Conservation (phyloP, 2,329 filamentous ascomycete species). For the Lecanosticta acicola region DNA sequence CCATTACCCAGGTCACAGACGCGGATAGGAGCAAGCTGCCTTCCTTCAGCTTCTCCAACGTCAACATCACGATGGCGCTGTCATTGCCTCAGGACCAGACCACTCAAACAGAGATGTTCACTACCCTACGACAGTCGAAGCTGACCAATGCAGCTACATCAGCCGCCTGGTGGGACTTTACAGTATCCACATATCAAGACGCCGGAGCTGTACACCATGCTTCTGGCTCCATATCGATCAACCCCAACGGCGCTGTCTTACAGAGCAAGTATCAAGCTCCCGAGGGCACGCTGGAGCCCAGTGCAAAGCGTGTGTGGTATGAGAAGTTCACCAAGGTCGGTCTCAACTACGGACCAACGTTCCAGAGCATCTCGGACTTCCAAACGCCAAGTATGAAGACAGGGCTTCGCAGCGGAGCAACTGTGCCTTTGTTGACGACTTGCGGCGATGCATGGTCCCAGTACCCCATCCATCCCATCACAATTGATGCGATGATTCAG, state of each 20-base stretch:
- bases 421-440: background rate
- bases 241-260: background rate
- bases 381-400: background rate
- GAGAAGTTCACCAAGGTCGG: constrained; percentile 8
- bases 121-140: constrained; percentile 4
- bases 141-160: constrained; percentile 1
- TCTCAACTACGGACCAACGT: constrained; percentile 13
- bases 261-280: background rate
- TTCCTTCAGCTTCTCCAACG: constrained; percentile 8
- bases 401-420: too few species aligned
- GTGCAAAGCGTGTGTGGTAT: constrained; percentile 5
- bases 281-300: background rate
- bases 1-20: constrained; percentile 3
- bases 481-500: background rate
- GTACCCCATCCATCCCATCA: background rate
- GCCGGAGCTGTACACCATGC: background rate
- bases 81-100: constrained; percentile 1
- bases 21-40: background rate
- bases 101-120: constrained; percentile 8
- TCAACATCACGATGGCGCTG: constrained; percentile 5
- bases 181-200: constrained; percentile 1
- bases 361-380: constrained; percentile 10
- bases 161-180: background rate
- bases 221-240: background rate
- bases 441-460: background rate